Base-by-base conservation (phyloP, 169 alveolate genomes). In the Plasmodium vinckei region DNA sequence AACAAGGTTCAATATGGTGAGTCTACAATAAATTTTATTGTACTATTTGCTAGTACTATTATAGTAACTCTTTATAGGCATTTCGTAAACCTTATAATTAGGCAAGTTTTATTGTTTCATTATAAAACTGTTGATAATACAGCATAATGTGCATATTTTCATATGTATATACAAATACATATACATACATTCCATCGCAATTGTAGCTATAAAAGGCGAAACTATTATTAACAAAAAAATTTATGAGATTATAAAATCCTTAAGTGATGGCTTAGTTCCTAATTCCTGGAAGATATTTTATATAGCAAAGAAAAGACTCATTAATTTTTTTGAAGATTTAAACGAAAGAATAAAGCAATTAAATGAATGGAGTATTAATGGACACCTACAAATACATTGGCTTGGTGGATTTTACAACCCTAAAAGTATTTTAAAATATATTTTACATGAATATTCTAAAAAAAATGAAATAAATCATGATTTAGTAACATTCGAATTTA, bases 351-450 rank as follows among this genome's bases (percentile, higher is more conserved):
- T 86, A 59, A 70, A 86, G n/a, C 91, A 86, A 72, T 72, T 86
- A 70, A 56, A 86, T 54, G 87, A 86, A 56, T 86, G 91, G 91
- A 51, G 87, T 54, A 59, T 47, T 42, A 69, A 86, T 49, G 91
- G 91, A 21, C 1, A 33, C n/a, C 60, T 86, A 53, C 59, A 72
- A 86, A 59, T 70, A 21, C 71, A 86, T 51, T 86, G 91, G 91
- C 60, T 86, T 5, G 91, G 91, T 1, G 91, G 91, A 23, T 86
- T 86, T 49, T 86, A 73, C 71, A 86, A 70, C 67, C 91, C 91
- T 10, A 63, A 54, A 46, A 86, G 91, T 69, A 2, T 86, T 63
- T 70, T 86, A 86, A 86, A 86, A 65, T 86, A 71, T 59, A 54
- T 86, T 68, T 70, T 86, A 60, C 64, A 86, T 86, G 87, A 86